Base-by-base conservation (phyloP, 768 basidiomycete genomes). In the Collybia mongolica region DNA sequence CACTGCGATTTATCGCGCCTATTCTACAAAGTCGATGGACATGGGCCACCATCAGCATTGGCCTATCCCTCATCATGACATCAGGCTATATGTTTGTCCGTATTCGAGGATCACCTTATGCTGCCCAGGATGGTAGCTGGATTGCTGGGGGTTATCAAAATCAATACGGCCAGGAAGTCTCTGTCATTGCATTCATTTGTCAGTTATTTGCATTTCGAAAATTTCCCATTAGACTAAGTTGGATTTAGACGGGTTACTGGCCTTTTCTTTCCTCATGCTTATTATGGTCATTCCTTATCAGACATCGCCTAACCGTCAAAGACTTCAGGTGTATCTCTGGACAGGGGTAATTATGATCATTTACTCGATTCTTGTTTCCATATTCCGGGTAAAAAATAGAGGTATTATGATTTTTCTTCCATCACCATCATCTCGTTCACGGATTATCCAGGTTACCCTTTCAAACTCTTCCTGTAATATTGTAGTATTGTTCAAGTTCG, bases 31-130 rank as follows among this genome's bases (percentile, higher is more conserved):
- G 75, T 57, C 84, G 86, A 54, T 92, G 89, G 89, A 70, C 79
- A 2, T 93, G 91, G 90, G 89, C 88, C 5, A 60, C 72, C 19
- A 65, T 64, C n/a, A 76, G 75, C 36, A 79, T 84, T 23, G 49
- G 86, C 36, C 64, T 82, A 22, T 79, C 83, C 7, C 86, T 91
- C 17, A 70, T 92, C 59, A 96, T 98, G 86, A 95, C 85, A 18
- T 84, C 88, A 7, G 97, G 97, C 6, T 89, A 84, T 74, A 99
- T 99, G 97, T 99, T 96, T 72, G 90, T 89, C 51, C 88, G 87
- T 55, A 99, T 99, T 59, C 86, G 96, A 54, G 78, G 77, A 26
- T 77, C 78, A 41, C 94, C 93, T 2, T 93, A 81, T 63, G 73
- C 72, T 19, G 83, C 81, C 23, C 72, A 73, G 0, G 76, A 81